These are phyloP conservation scores for Metschnikowia peoriensis DNA, from an alignment of 805 yeast species.

Conservation along the genomic window DNA sequence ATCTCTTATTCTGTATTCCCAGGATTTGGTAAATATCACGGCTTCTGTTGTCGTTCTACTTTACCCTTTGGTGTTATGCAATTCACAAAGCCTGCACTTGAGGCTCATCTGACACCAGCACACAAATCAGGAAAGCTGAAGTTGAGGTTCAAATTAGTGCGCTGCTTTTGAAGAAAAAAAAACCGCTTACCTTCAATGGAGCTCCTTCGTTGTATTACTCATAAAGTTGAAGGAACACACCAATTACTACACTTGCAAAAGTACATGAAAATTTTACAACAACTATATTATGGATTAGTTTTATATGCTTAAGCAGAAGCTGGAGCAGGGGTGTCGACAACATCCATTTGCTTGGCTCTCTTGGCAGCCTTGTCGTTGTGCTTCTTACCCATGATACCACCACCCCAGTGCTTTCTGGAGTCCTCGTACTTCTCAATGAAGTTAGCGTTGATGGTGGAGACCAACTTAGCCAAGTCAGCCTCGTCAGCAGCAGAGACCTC, in stretches of 20 bases:
- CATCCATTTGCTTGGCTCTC: slow-evolving; percentile 59
- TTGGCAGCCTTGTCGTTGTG: slow-evolving; percentile 82
- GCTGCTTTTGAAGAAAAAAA: too few species aligned
- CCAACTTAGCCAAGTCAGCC: slow-evolving; percentile 88
- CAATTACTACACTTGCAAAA: neutral
- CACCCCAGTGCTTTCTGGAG: slow-evolving; percentile 99
- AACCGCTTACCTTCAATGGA: too few species aligned
- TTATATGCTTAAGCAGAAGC: slow-evolving; percentile 8
- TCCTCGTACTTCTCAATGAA: slow-evolving; percentile 93
- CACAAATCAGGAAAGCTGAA: too few species aligned
- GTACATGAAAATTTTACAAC: neutral
- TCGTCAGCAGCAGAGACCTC: slow-evolving; percentile 95
- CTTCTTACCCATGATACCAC: slow-evolving; percentile 97
- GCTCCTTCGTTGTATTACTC: too few species aligned
- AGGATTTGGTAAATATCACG: too few species aligned
- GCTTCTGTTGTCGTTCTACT: too few species aligned
- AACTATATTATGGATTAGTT: slow-evolving; percentile 3
- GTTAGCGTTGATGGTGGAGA: slow-evolving; percentile 92
- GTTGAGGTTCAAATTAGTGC: too few species aligned
- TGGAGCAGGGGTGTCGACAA: slow-evolving; percentile 48
- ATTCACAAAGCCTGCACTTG: too few species aligned
- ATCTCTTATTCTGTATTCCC: too few species aligned
- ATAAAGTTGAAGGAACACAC: too few species aligned
- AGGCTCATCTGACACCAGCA: too few species aligned
- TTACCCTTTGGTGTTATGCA: too few species aligned